phyloP scores from a whole-genome alignment of 176 grass and related monocot genomes.

The Carex littledalei region DNA sequence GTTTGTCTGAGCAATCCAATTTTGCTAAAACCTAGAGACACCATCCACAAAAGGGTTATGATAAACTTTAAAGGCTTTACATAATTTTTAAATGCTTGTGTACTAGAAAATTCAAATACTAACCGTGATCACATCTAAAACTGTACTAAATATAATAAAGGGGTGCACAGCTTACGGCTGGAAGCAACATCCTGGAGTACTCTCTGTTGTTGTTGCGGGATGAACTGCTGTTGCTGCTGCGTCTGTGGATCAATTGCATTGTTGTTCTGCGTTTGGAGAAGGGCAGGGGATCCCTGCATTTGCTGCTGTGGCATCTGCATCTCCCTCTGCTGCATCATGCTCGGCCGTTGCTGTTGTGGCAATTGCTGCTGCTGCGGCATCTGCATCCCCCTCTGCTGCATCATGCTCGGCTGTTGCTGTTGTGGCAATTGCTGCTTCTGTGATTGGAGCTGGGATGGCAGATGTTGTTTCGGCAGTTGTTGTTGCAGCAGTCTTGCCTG shows the following conservation, averaged over 20 bases:
- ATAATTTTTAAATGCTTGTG: not conserved
- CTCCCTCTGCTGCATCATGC: conserved; percentile 21
- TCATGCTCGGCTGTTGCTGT: conserved; percentile 36
- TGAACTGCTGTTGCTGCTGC: conserved; percentile 66
- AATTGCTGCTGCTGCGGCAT: conserved; percentile 42
- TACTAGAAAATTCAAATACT: not conserved
- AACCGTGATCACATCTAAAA: not conserved
- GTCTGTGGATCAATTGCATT: conserved; percentile 28
- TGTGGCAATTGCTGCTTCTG: conserved; percentile 70
- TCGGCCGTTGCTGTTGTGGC: conserved; percentile 47
- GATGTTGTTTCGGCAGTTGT: conserved; percentile 29
- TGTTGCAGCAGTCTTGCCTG: conserved; percentile 45
- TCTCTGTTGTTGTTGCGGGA: conserved; percentile 37
- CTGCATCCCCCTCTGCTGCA: conserved; percentile 19
- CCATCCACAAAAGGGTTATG: not conserved
- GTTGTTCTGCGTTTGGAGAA: conserved; percentile 56
- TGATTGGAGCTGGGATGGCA: conserved; percentile 50
- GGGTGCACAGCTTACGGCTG: conserved; percentile 56
- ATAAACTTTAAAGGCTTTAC: not conserved
- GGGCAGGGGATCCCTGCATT: conserved; percentile 50
- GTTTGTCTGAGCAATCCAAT: not conserved
- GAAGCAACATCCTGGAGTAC: conserved; percentile 72
- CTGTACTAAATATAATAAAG: not conserved
- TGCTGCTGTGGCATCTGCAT: conserved; percentile 33
- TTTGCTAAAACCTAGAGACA: not conserved